Percentiles rank a stretch among this genome's conserved stretches.
Conservation (phyloP, 78 protist genomes). For the Dictyostelium intermedium region DNA sequence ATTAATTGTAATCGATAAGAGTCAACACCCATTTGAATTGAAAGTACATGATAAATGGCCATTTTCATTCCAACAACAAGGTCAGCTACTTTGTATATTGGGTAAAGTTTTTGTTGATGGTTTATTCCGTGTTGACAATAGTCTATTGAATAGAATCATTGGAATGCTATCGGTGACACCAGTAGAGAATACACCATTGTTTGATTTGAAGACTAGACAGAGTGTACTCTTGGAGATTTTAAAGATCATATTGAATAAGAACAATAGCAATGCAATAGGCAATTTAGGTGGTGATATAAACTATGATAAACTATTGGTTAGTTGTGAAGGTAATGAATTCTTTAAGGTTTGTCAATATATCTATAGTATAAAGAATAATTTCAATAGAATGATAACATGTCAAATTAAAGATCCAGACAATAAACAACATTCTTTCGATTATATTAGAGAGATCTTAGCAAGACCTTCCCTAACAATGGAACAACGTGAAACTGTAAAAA, state of each 20-base stretch:
- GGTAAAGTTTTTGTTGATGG: constrained; percentile 10
- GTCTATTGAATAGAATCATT: constrained; percentile 20
- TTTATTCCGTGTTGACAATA: neutral
- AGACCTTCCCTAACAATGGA: neutral
- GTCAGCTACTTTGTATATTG: constrained; percentile 24
- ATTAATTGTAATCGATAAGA: constrained; percentile 44
- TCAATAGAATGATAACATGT: constrained; percentile 47
- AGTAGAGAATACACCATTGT: constrained; percentile 16
- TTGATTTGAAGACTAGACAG: neutral
- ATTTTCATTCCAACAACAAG: constrained; percentile 56
- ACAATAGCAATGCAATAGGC: neutral
- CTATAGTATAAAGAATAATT: constrained; percentile 19
- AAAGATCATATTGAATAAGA: neutral
- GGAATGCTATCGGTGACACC: constrained; percentile 30
- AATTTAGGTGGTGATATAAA: neutral
- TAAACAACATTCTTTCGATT: constrained; percentile 1
- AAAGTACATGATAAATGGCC: constrained; percentile 44
- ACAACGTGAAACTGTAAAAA: neutral
- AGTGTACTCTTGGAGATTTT: neutral
- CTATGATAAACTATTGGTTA: constrained; percentile 15
- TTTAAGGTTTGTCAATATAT: constrained; percentile 43
- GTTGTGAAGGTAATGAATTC: constrained; percentile 66
- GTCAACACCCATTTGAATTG: constrained; percentile 31
- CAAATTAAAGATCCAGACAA: constrained; percentile 51
- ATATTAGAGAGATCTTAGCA: constrained; percentile 15